Percentiles rank a stretch among this genome's conserved stretches.
Conservation (phyloP, 2,329 filamentous ascomycete genomes). For the Pseudopithomyces chartarum region DNA sequence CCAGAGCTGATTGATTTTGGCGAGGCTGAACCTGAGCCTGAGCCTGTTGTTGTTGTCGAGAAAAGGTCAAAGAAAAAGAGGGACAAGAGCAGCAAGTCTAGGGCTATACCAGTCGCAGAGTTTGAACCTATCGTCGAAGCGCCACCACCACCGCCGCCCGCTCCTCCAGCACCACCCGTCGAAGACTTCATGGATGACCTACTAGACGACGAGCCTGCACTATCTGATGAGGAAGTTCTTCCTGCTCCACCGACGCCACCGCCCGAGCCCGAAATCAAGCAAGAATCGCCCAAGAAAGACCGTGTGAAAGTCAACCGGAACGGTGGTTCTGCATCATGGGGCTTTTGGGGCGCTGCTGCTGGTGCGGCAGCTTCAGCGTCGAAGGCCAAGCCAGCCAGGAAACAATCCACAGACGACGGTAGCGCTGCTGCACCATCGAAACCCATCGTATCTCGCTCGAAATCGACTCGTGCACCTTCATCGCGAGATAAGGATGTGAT, state of each 20-base stretch:
- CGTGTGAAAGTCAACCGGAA: conserved; percentile 77
- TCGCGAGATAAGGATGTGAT: conserved; percentile 64
- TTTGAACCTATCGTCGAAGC: conserved; percentile 10
- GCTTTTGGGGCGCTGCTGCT: conserved; percentile 69
- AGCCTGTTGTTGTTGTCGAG: conserved; percentile 23
- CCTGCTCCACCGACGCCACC: conserved; percentile 54
- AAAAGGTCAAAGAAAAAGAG: conserved; percentile 44
- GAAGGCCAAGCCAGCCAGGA: conserved; percentile 45
- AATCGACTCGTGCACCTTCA: conserved; percentile 56
- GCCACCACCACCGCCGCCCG: conserved; percentile 36
- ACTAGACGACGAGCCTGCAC: conserved; percentile 25
- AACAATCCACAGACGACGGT: conserved; percentile 38
- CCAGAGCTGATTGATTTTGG: conserved; percentile 39
- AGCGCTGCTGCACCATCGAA: conserved; percentile 35
- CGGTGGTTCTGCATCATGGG: conserved; percentile 71
- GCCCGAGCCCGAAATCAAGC: conserved; percentile 36
- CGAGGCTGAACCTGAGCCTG: conserved; percentile 26
- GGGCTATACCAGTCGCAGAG: conserved; percentile 4
- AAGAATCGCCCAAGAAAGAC: conserved; percentile 69
- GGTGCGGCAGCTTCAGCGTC: conserved; percentile 41
- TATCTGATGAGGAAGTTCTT: conserved; percentile 34
- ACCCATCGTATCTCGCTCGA: conserved; percentile 58
- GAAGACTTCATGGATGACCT: conserved; percentile 28
- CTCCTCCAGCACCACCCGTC: conserved; percentile 30
- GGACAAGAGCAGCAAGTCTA: conserved; percentile 37